Percentiles rank a stretch among this genome's conserved stretches.
phyloP scores from a whole-genome alignment of 495 filamentous ascomycete genomes.

The Lasiosphaeria hispida region DNA sequence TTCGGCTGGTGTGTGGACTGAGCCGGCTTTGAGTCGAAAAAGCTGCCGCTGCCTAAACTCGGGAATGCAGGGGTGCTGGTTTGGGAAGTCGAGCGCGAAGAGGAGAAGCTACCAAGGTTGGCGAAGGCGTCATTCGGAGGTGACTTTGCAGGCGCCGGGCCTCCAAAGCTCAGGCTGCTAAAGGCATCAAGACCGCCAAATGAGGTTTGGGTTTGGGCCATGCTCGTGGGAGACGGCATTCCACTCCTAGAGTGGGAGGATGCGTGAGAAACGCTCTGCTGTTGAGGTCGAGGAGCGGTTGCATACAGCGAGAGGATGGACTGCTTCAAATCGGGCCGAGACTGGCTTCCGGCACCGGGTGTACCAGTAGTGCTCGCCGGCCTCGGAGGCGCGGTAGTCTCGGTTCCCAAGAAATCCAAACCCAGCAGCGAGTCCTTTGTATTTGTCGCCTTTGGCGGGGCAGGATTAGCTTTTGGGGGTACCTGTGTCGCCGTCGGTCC shows the following conservation, averaged over 20 bases:
- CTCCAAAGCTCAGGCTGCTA: slow-evolving; percentile 70
- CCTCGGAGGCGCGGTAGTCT: slow-evolving; percentile 62
- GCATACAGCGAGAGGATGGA: slow-evolving; percentile 95
- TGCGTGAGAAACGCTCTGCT: slow-evolving; percentile 45
- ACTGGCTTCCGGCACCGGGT: slow-evolving; percentile 57
- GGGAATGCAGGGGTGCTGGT: slow-evolving; percentile 54
- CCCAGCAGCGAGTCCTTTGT: slow-evolving; percentile 86
- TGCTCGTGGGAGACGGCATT: slow-evolving; percentile 49
- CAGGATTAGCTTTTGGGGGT: slow-evolving; percentile 61
- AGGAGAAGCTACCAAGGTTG: slow-evolving; percentile 61
- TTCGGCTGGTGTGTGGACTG: slow-evolving; percentile 50
- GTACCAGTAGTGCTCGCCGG: slow-evolving; percentile 70
- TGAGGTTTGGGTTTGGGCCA: slow-evolving; percentile 46
- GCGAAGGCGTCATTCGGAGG: slow-evolving; percentile 68
- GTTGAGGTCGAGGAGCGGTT: slow-evolving; percentile 69
- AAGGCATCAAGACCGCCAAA: slow-evolving; percentile 86
- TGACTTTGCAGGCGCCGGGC: slow-evolving; percentile 52
- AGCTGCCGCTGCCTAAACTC: slow-evolving; percentile 63
- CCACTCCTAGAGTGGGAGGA: slow-evolving; percentile 50
- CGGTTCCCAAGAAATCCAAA: slow-evolving; percentile 84
- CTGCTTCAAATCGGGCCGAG: slow-evolving; percentile 91
- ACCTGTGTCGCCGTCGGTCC: slow-evolving; percentile 66
- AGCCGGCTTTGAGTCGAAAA: slow-evolving; percentile 74
- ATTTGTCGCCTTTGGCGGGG: slow-evolving; percentile 53
- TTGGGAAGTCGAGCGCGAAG: slow-evolving; percentile 51